phyloP scores from a whole-genome alignment of 768 basidiomycete genomes.

The Russula emetica region DNA sequence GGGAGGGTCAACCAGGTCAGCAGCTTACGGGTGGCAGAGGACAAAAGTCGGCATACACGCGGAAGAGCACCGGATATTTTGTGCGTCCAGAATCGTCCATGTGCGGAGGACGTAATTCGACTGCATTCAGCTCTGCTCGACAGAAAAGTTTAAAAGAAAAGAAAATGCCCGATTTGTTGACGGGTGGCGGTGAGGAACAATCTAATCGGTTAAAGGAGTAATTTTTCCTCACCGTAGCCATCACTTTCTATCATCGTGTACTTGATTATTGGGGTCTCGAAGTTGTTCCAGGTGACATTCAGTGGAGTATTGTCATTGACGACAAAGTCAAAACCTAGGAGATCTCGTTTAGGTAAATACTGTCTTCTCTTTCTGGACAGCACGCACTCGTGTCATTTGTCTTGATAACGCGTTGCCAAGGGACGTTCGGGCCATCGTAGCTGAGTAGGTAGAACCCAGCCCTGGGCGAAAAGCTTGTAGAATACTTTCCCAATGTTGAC shows the following conservation, averaged over 20 bases:
- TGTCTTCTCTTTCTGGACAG: neutral
- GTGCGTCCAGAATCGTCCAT: conserved; percentile 95
- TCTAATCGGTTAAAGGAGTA: neutral
- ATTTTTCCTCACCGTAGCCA: conserved; percentile 53
- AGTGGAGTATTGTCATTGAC: conserved; percentile 70
- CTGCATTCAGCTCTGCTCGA: conserved; percentile 73
- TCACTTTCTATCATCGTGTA: conserved; percentile 74
- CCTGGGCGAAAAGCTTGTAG: conserved; percentile 73
- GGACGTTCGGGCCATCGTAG: conserved; percentile 78
- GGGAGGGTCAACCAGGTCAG: neutral
- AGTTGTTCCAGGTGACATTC: conserved; percentile 58
- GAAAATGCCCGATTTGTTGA: neutral
- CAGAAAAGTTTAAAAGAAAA: conserved; percentile 12
- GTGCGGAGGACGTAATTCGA: conserved; percentile 84
- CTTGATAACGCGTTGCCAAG: conserved; percentile 79
- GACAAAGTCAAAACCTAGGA: conserved; percentile 56
- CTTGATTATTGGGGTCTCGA: conserved; percentile 64
- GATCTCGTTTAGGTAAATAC: neutral
- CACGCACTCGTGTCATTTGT: conserved; percentile 42
- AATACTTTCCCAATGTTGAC: conserved; percentile 52
- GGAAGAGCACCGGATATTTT: conserved; percentile 92
- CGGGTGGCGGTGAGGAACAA: neutral
- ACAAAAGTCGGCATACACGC: conserved; percentile 48
- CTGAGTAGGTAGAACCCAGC: conserved; percentile 79
- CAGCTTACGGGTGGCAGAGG: neutral